A percentile compares a stretch with the other conserved stretches of the same genome.
phyloP scores from a whole-genome alignment of 768 basidiomycete genomes.

The Suillus lakei region DNA sequence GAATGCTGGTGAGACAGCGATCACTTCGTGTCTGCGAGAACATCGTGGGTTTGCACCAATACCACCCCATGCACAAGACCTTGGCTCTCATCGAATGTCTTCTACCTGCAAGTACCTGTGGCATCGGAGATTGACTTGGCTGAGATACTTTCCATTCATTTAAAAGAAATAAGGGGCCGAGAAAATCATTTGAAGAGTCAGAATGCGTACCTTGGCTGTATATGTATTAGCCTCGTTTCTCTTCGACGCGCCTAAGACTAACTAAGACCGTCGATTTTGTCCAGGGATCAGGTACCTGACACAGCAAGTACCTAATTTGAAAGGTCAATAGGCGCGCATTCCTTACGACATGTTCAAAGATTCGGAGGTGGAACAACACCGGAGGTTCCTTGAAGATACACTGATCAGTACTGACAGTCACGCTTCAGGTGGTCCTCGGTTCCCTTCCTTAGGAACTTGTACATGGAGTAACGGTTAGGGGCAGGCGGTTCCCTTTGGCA shows the following conservation, averaged over 20 bases:
- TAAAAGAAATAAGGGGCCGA: background rate
- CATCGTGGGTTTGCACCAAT: background rate
- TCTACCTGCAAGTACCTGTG: background rate
- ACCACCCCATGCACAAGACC: too few relatives aligned
- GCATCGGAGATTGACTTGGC: background rate
- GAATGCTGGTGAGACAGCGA: background rate
- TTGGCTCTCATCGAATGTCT: background rate
- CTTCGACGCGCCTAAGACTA: constrained; percentile 3
- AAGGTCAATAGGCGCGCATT: background rate
- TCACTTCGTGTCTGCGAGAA: background rate
- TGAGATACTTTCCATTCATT: background rate
- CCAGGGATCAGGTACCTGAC: background rate
- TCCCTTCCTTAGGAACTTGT: constrained; percentile 1
- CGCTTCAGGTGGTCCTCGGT: background rate
- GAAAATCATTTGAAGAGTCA: background rate
- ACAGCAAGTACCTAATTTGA: background rate
- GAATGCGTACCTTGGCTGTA: constrained; percentile 1
- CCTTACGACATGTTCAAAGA: background rate
- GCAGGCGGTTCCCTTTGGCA: background rate
- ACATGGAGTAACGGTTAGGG: background rate
- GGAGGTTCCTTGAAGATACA: background rate
- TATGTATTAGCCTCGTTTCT: background rate
- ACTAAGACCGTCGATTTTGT: background rate
- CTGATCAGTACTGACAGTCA: background rate
- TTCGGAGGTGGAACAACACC: background rate